Base-by-base conservation (phyloP, 345 rosid genomes). In the Noccaea bulbosa region DNA sequence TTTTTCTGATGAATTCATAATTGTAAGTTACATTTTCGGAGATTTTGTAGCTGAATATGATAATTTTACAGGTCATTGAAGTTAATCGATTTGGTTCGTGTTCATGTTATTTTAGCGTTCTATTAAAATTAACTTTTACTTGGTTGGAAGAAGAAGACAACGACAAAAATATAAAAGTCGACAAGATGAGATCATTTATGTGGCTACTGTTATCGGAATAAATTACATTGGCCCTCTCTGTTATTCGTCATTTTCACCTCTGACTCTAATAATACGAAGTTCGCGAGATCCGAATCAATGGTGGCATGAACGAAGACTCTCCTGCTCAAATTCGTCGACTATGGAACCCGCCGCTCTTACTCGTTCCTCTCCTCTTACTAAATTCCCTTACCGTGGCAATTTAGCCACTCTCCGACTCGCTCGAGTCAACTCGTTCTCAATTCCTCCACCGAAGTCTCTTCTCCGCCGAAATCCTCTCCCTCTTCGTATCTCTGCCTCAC, bases 291-390 rank as follows among this genome's bases (percentile, higher is more conserved):
- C 39, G 69, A 68, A 76, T 64, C 71, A 64, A 70, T 70, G 71
- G 62, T 76, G 71, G 71, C 8, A 34, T 76, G 66, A 70, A 10
- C 24, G 7, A 27, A 14, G 16, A 54, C 14, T 51, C 8, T 53
- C 6, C 15, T 59, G 49, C 38, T 65, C 59, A 50, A 77, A 49
- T 22, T 5, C 61, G 6, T 45, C 57, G 38, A 34, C 5, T 6
- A 89, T 87, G 96, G 92, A 89, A 77, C 54, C 86, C 50, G 52
- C 70, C 3, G 4, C 74, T 7, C 69, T 84, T 52, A 76, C 67
- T 62, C 81, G 67, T 67, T 44, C 84, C 1, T 60, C 81, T 35
- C 63, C 81, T 41, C 65, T 83, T 2, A 17, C 82, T 44, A 76
- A 62, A 58, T 74, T 87, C 73, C 82, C 86, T 16, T 77, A 66